phyloP scores from a whole-genome alignment of 2,329 filamentous ascomycete genomes.

The Cladosporium sp. region DNA sequence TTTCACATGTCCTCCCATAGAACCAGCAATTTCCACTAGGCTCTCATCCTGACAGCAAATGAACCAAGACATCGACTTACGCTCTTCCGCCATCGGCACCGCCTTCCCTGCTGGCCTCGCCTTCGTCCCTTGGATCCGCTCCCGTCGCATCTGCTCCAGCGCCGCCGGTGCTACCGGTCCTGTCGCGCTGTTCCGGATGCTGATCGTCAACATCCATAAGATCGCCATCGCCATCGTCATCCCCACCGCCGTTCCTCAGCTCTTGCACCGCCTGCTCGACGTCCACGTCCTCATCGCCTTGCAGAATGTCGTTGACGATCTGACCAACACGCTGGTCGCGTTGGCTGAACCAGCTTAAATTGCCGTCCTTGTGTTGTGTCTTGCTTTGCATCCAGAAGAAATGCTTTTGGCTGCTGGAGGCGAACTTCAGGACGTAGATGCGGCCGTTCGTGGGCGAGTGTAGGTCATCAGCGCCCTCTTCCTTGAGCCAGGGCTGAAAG shows the following conservation, averaged over 20 bases:
- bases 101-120: slow-evolving; percentile 79
- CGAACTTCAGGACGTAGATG: slow-evolving; percentile 89
- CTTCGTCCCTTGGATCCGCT: slow-evolving; percentile 86
- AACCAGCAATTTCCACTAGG: no score
- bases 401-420: slow-evolving; percentile 81
- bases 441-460: slow-evolving; percentile 70
- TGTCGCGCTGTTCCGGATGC: slow-evolving; percentile 55
- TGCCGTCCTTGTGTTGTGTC: slow-evolving; percentile 63
- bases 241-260: slow-evolving; percentile 53
- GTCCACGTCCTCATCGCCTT: slow-evolving; percentile 76
- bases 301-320: slow-evolving; percentile 75
- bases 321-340: slow-evolving; percentile 82
- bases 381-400: slow-evolving; percentile 97
- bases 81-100: slow-evolving; percentile 96
- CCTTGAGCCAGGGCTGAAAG: slow-evolving; percentile 58
- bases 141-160: slow-evolving; percentile 83
- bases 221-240: slow-evolving; percentile 49
- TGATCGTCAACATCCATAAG: slow-evolving; percentile 70
- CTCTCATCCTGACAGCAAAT: neutral
- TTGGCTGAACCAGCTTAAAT: slow-evolving; percentile 73
- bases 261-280: slow-evolving; percentile 61
- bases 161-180: slow-evolving; percentile 64
- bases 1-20: no score
- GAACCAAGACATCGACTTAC: slow-evolving; percentile 61
- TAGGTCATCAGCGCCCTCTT: slow-evolving; percentile 48